Percentiles rank a stretch among this genome's conserved stretches.
Conservation (phyloP, 116 monocot genomes). For the Papilionanthe hybrid region DNA sequence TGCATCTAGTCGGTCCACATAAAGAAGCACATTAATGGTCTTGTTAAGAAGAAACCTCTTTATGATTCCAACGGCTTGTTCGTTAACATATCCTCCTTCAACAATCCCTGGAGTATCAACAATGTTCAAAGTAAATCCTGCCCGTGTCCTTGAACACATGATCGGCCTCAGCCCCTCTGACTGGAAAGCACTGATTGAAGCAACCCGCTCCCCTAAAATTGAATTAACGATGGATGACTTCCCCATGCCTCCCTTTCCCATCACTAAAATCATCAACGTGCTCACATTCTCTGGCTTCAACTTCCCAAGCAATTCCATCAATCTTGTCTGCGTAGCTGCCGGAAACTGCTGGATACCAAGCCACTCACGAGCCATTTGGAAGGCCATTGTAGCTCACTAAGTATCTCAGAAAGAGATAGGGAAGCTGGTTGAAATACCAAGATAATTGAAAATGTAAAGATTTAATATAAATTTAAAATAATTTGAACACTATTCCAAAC, state of each 20-base stretch:
- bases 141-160: slow-evolving; percentile 67
- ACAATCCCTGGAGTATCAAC: slow-evolving; percentile 93
- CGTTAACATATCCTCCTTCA: slow-evolving; percentile 90
- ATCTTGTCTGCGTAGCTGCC: slow-evolving; percentile 58
- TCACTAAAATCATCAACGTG: slow-evolving; percentile 83
- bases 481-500: no score
- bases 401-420: no score
- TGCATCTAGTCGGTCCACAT: slow-evolving; percentile 83
- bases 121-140: slow-evolving; percentile 86
- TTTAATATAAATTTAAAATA: no score
- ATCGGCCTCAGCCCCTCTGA: slow-evolving; percentile 75
- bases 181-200: slow-evolving; percentile 92
- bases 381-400: slow-evolving; percentile 25
- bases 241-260: slow-evolving; percentile 94
- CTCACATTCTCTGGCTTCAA: slow-evolving; percentile 77
- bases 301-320: slow-evolving; percentile 51
- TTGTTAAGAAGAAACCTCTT: slow-evolving; percentile 92
- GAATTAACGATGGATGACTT: slow-evolving; percentile 96
- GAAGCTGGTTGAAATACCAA: no score
- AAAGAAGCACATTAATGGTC: slow-evolving; percentile 88
- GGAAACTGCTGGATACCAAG: slow-evolving; percentile 66
- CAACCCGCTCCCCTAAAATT: slow-evolving; percentile 76
- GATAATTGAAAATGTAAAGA: no score
- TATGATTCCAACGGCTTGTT: slow-evolving; percentile 75
- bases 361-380: slow-evolving; percentile 52